A percentile compares a stretch with the other conserved stretches of the same genome.
Evolutionary conservation across 108 stramenopile species (phyloP).

Genomic region (Cyclotella atomus): DNA sequence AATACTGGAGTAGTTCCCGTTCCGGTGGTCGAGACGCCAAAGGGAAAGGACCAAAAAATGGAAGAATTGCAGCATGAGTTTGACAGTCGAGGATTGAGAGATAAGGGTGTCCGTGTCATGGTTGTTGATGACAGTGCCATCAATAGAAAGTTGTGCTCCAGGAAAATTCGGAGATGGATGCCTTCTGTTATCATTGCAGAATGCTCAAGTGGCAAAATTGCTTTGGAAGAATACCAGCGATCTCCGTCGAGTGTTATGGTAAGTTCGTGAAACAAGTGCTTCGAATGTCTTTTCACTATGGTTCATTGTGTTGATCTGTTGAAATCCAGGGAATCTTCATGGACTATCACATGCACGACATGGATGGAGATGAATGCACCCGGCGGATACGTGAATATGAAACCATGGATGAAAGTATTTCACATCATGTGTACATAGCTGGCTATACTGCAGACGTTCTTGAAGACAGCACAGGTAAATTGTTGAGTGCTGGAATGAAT

Average conservation of each 20-base stretch:
- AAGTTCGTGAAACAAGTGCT: too few relatives aligned
- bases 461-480: neutral
- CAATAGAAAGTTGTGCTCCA: conserved; percentile 26
- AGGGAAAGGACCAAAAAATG: neutral
- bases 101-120: neutral
- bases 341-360: conserved; percentile 38
- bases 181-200: conserved; percentile 23
- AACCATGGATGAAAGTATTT: conserved; percentile 10
- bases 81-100: neutral
- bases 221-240: conserved; percentile 31
- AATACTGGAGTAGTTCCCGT: neutral
- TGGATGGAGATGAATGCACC: conserved; percentile 31
- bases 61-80: conserved; percentile 27
- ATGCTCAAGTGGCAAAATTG: conserved; percentile 13
- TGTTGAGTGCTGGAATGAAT: conserved; percentile 23
- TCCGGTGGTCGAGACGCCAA: neutral
- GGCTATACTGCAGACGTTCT: conserved; percentile 36
- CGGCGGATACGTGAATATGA: conserved; percentile 30
- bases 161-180: conserved; percentile 17
- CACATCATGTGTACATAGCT: conserved; percentile 14
- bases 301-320: too few relatives aligned
- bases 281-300: too few relatives aligned
- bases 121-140: conserved; percentile 34
- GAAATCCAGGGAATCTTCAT: conserved; percentile 35
- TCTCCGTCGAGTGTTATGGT: conserved; percentile 11